Evolutionary conservation across 306 rosid species (phyloP), one percentile per base, ranked within the genome.

Genomic region (Trifolium subterraneum): DNA sequence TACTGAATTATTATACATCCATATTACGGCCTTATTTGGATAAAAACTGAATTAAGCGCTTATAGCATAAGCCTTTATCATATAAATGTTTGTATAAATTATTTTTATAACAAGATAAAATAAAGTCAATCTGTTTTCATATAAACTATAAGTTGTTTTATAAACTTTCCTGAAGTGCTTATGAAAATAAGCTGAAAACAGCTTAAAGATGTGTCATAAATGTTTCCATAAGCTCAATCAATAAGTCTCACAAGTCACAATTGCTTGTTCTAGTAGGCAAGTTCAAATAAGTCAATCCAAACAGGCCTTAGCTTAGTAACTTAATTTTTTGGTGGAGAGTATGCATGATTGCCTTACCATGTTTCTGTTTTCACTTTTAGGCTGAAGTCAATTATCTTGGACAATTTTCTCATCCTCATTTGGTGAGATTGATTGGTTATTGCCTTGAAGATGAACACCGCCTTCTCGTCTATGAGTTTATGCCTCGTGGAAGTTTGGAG

Each of bases 401-500:
- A 62, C 89, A 81, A 41, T 68, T 89, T 72, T 82, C 79, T 83
- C 87, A 89, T 80, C 90, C 91, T 48, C 85, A 89, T 84, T 81
- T 89, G 0, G 94, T 89, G 71, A 89, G 70, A 67, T 81, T 89
- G 79, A 71, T 85, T 69, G 91, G 91, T 48, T 89, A 81, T 70
- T 85, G 91, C 80, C 75, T 87, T 31, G 88, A 89, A 72, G 91
- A 89, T 54, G 88, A 85, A 63, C 91, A 89, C 48, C 87, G 82
- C 33, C 86, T 89, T 59, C 79, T 89, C 10, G 91, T 78, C 47
- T 85, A 83, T 25, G 94, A 89, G 70, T 87, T 85, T 61, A 89
- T 89, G 91, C 89, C 91, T 5, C 84, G 89, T 39, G 91, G 94
- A 64, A 85, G 89, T 84, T 81, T 89, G 85, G 94, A 89, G 70